These are phyloP conservation scores for Amesomyces nigricolor DNA, from an alignment of 2,329 filamentous ascomycete genomes.

Conservation along the genomic window DNA sequence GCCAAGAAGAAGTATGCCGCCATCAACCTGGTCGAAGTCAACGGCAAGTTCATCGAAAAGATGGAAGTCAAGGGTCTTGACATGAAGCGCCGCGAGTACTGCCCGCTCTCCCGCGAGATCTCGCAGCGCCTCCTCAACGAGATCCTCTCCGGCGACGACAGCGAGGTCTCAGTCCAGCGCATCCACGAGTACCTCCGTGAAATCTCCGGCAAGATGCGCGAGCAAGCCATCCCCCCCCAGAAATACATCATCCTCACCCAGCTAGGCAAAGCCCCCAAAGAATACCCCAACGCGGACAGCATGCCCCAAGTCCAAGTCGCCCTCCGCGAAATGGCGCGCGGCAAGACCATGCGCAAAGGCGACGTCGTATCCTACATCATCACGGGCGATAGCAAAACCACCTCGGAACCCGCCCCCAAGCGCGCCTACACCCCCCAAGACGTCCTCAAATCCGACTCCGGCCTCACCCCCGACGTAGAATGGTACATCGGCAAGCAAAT, in stretches of 20 bases:
- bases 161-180: conserved; percentile 78
- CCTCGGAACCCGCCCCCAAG: conserved; percentile 70
- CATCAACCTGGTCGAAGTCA: conserved; percentile 83
- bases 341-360: conserved; percentile 83
- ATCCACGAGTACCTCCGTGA: conserved; percentile 92
- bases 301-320: conserved; percentile 99
- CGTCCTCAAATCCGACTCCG: conserved; percentile 69
- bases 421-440: conserved; percentile 85
- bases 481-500: conserved; percentile 99
- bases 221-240: conserved; percentile 63
- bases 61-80: conserved; percentile 98
- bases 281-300: conserved; percentile 88
- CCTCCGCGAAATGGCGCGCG: conserved; percentile 76
- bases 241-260: conserved; percentile 99
- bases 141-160: conserved; percentile 88
- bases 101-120: conserved; percentile 88
- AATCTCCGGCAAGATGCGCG: conserved; percentile 80
- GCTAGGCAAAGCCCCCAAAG: conserved; percentile 85
- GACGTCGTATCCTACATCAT: conserved; percentile 97
- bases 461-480: conserved; percentile 82
- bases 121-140: conserved; percentile 87
- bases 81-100: conserved; percentile 97
- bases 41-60: conserved; percentile 87
- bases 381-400: conserved; percentile 60
- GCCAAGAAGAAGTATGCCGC: conserved; percentile 99